These are phyloP conservation scores for Globisporangium cylindrosporum DNA, from an alignment of 352 stramenopile species.

Conservation along the genomic window DNA sequence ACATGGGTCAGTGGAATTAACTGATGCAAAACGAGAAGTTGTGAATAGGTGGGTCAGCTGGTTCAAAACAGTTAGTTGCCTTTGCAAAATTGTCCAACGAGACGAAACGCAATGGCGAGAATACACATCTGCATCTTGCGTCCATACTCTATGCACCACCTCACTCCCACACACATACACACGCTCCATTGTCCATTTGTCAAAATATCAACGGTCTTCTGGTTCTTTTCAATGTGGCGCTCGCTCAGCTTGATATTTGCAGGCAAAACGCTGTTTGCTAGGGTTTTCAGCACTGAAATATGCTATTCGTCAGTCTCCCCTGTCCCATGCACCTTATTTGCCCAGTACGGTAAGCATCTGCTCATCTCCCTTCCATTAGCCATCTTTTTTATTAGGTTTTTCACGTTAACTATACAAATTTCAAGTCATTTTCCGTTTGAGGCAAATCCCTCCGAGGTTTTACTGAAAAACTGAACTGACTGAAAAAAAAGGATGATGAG, in stretches of 20 bases:
- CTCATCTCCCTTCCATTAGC: background rate
- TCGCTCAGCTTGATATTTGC: background rate
- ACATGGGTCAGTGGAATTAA: slow-evolving; percentile 63
- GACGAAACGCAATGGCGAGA: background rate
- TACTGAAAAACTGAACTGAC: background rate
- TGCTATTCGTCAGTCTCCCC: background rate
- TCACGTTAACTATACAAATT: background rate
- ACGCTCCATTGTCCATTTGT: background rate
- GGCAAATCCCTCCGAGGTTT: background rate
- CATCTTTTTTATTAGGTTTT: background rate
- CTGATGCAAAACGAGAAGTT: background rate
- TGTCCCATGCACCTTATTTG: background rate
- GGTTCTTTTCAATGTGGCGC: background rate
- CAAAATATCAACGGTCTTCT: background rate
- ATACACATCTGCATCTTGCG: background rate
- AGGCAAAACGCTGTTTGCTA: background rate
- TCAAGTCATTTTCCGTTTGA: background rate
- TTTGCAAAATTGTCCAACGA: background rate
- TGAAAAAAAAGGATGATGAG: background rate
- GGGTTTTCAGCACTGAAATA: background rate
- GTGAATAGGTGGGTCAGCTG: background rate
- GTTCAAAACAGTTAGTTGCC: background rate
- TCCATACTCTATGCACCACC: background rate
- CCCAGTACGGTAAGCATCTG: background rate
- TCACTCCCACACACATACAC: background rate